Evolutionary conservation across 2,329 filamentous ascomycete genomes (phyloP), one percentile per base, ranked within the genome.

Genomic region (Sarocladium strictum): DNA sequence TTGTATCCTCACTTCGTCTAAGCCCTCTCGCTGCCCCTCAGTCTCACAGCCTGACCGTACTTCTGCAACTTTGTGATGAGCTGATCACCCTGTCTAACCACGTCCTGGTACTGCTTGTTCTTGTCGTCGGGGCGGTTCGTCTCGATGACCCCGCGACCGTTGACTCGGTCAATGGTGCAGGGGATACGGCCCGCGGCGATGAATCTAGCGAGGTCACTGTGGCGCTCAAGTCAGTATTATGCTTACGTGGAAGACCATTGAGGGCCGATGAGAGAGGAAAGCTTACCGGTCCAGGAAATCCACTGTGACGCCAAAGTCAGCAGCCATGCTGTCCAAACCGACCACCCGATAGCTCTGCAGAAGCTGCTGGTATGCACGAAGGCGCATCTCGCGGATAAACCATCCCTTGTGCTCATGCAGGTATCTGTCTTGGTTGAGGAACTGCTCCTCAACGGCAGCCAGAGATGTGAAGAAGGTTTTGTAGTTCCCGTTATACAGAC

Each of bases 81-180:
- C 73, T 96, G 89, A 72, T 99, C 94, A 29, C 94, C 94, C 70
- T 97, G 94, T 76, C 94, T 94, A 58, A 99, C 91, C 35, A 97
- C 91, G 64, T 99, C 94, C 64, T 92, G 89, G 74, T 99, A 99
- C 76, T 99, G 94, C 81, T 96, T 97, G 80, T 97, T 97, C 85
- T 99, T 99, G 76, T 96, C 92, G 69, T 97, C 94, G 9, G 93
- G 92, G 54, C 94, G 83, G 76, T 97, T 97, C 43, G 94, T 99
- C 80, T 97, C 94, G 65, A 99, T 97, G 63, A 97, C 89, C 53
- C 93, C 93, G 71, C 95, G 94, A 61, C 93, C 94, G 57, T 92
- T 90, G 60, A 99, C 94, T 54, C 94, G 89, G 74, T 99, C 94
- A 64, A 99, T 97, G 23, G 92, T 97, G 79, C 94, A 97, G 53